phyloP scores from a whole-genome alignment of 2,329 filamentous ascomycete species.

The Ascochyta pisi region DNA sequence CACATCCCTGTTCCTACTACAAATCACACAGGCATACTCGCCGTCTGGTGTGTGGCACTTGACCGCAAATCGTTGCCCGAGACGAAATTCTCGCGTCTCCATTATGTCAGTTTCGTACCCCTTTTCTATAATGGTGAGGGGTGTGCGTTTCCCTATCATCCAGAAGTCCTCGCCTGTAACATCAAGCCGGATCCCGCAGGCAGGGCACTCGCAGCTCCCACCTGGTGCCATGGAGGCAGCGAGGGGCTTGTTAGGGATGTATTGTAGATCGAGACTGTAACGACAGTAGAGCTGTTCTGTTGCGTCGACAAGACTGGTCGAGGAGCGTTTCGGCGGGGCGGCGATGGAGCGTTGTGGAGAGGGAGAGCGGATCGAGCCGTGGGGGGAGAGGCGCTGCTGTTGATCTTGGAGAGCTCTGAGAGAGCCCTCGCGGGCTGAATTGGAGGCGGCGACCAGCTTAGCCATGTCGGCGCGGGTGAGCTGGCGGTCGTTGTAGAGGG shows the following conservation, averaged over 20 bases:
- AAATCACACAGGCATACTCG: conserved; percentile 48
- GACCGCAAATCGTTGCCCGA: conserved; percentile 48
- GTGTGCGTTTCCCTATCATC: conserved; percentile 47
- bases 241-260: conserved; percentile 37
- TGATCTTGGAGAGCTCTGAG: conserved; percentile 48
- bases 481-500: conserved; percentile 50
- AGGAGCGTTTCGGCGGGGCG: conserved; percentile 35
- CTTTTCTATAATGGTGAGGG: conserved; percentile 31
- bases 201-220: conserved; percentile 40
- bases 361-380: conserved; percentile 20
- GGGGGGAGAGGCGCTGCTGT: conserved; percentile 39
- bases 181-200: conserved; percentile 36
- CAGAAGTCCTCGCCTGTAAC: conserved; percentile 47
- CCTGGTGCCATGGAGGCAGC: conserved; percentile 42
- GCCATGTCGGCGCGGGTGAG: conserved; percentile 50
- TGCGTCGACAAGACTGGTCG: conserved; percentile 25
- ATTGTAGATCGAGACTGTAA: conserved; percentile 46
- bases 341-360: conserved; percentile 30
- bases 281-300: conserved; percentile 42
- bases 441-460: conserved; percentile 50
- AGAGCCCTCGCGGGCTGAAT: conserved; percentile 51
- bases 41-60: conserved; percentile 48
- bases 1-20: conserved; percentile 40
- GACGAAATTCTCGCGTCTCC: conserved; percentile 46
- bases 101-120: conserved; percentile 42